Base-by-base conservation (phyloP, 768 basidiomycete species). In the Suillus cothurnatus region DNA sequence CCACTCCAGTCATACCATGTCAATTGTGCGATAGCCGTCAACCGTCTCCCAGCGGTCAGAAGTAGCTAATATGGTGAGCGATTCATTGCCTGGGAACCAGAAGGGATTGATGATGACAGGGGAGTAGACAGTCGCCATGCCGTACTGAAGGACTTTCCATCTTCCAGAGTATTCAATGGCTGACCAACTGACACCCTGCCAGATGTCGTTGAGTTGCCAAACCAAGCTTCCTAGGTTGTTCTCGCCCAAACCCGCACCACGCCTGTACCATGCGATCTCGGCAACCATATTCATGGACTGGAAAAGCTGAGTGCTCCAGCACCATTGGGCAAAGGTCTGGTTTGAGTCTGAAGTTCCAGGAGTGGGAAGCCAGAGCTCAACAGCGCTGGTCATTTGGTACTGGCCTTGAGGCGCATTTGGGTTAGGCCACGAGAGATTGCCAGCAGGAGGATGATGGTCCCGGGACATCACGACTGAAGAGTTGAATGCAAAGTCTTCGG, bases 321-420 rank as follows among this genome's bases (percentile, higher is more conserved):
- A 86, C 86, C 86, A 87, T 69, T 87, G 85, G 0, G 86, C 83
- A 71, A 88, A 87, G 0, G 86, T 87, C 69, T 85, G 81, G 65
- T 88, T 86, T 23, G 80, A 63, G 69, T 85, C 78, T 21, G 79
- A 65, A 1, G 82, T 84, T 17, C 72, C 73, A 3, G 86, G 86
- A 0, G 81, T 83, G 1, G 86, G 85, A 17, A 87, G 80, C 85
- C 85, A 87, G n/a, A 78, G 67, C 64, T 85, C 78, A 47, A 86
- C 86, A 3, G 80, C 85, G 21, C 69, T 65, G 0, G 82, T 79
- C 85, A 87, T 84, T 68, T 88, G 80, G 9, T 71, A 75, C 72
- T 87, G 86, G 15, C 86, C 86, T 67, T 82, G 75, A 5, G 73
- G 76, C 7, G 84, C 84, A 67, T 86, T 86, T 2, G 85, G 84